These are phyloP conservation scores for Zoysia japonica DNA, from an alignment of 176 grass and related monocot genomes.

Conservation along the genomic window DNA sequence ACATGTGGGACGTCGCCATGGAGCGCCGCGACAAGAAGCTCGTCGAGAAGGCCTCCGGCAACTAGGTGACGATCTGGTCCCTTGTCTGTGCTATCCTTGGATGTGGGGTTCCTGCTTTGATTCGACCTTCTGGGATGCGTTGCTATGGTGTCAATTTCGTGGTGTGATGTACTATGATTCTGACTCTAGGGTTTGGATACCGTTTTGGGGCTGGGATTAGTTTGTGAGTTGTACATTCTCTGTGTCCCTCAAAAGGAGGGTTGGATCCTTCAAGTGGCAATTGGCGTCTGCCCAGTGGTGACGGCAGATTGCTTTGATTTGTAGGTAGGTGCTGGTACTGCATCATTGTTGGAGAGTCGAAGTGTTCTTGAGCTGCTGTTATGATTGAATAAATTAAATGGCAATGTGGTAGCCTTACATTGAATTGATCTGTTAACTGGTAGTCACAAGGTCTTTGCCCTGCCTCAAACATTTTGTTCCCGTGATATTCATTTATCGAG, in stretches of 20 bases:
- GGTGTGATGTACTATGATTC: not conserved
- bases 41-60: slow-evolving; percentile 49
- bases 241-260: not conserved
- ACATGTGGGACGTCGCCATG: slow-evolving; percentile 98
- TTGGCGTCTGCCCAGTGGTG: not conserved
- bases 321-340: not conserved
- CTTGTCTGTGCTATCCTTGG: not conserved
- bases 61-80: slow-evolving; percentile 50
- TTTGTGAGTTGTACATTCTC: not conserved
- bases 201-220: not conserved
- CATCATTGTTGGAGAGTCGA: not conserved
- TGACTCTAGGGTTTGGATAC: not conserved
- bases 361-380: not conserved
- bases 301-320: not conserved
- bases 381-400: not conserved
- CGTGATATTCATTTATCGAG: too few relatives aligned
- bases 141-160: not conserved
- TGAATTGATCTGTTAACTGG: not conserved
- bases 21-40: slow-evolving; percentile 97
- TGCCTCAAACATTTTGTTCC: too few relatives aligned
- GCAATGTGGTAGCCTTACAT: not conserved
- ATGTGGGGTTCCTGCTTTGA: not conserved
- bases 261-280: not conserved
- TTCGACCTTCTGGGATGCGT: not conserved
- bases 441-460: too few relatives aligned